Base-by-base conservation (phyloP, 1,139 yeast species). In the Yamadazyma aaseri region DNA sequence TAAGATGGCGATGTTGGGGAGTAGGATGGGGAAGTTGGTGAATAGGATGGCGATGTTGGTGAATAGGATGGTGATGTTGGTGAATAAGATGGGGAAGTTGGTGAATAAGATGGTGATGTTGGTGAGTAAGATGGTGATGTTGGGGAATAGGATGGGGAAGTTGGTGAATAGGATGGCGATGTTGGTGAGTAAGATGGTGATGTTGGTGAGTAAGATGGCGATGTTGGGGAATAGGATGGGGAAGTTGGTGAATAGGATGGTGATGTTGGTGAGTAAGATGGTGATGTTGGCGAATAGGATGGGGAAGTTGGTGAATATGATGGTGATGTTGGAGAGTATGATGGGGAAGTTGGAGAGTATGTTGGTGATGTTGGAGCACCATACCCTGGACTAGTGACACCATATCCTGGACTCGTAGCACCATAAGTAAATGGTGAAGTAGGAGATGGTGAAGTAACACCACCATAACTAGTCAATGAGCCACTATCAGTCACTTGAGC, bases 381-480 rank as follows among this genome's bases (percentile, higher is more conserved):
- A 45, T 68, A 62, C 20, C 63, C 63, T 34, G 89, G 86, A 10
- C 87, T 81, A 6, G 87, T 71, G 21, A 71, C 74, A 32, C 70
- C 75, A 47, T 65, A 63, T 13, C 64, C 65, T 34, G 90, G 89
- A 11, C 87, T 81, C 6, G 89, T 71, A 6, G 84, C 82, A 33
- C 85, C 83, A 48, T 57, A 73, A 37, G 68, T 58, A 50, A 73
- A 74, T 47, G 81, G 81, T 3, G 86, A 79, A 5, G 81, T 68
- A n/a, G 76, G 71, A 20, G 73, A 62, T 20, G 72, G 61, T 27
- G 73, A 60, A 1, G 78, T 65, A 25, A 84, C 82, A 40, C 95
- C 95, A 41, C 75, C 76, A 55, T 92, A 92, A 42, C 90, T 95
- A 6, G 97, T 87, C 53, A 90, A 84, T 3, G 97, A 96, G 45